Evolutionary conservation across 2,329 filamentous ascomycete genomes (phyloP), one percentile per base, ranked within the genome.

Genomic region (Leptographium procerum): DNA sequence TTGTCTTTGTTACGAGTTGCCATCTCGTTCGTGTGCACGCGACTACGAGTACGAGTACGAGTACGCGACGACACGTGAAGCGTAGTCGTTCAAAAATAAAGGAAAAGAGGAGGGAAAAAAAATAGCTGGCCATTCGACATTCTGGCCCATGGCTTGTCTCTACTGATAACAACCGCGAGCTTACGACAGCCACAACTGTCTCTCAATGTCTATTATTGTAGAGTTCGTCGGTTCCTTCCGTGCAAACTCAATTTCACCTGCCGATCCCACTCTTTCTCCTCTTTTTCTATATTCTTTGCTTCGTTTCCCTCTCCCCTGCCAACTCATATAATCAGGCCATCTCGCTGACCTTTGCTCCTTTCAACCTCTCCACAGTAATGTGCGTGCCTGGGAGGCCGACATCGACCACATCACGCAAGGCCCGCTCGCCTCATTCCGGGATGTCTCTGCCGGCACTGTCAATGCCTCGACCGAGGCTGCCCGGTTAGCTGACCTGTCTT

Each of bases 371-470:
- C 48, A 58, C 52, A 64, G 58, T 57, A 60, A 62, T 59, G 64
- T 65, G 28, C 65, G 64, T 36, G 60, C 61, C 52, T 64, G 64
- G 64, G 64, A 65, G 60, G 63, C 80, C 64, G 83, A 86, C 67
- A 78, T 88, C 60, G 84, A 87, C 68, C 80, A 82, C 60, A 78
- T 87, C 60, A 78, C 79, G 28, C 73, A 81, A 59, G 71, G 68
- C 64, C 74, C 72, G 58, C 70, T 70, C 40, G 73, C 72, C 31
- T 73, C 75, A 59, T 60, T 61, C 33, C 54, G 56, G 29, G 56
- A 62, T 24, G 52, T 52, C 14, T 57, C 52, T 2, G 57, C 59
- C 6, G 60, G 52, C 36, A 4, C 55, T 24, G 57, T 34, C 16
- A 16, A 55, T 28, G 57, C 34, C n/a, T 36, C 16, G 10, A 16